A percentile compares a stretch with the other conserved stretches of the same genome.
phyloP scores from a whole-genome alignment of 306 rosid genomes.

The Begonia peltatifolia region DNA sequence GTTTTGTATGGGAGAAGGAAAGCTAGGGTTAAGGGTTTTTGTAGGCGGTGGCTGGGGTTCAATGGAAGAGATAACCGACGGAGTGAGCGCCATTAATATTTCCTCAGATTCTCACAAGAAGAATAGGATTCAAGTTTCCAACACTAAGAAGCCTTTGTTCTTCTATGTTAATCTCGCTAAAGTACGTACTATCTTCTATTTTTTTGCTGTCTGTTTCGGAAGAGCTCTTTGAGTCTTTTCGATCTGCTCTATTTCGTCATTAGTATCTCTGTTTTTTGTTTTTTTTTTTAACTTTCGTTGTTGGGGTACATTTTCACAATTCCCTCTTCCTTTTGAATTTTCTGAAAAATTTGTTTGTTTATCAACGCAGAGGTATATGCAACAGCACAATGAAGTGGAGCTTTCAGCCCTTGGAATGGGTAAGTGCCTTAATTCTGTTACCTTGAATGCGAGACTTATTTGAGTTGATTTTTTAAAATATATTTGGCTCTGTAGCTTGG shows the following conservation, averaged over 20 bases:
- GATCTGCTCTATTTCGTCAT: not conserved
- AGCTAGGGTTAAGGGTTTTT: slow-evolving; percentile 18
- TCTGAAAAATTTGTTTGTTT: not conserved
- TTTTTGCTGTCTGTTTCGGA: not conserved
- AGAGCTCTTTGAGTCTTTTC: not conserved
- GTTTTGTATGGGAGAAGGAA: not conserved
- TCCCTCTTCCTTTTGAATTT: not conserved
- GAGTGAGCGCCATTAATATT: slow-evolving; percentile 32
- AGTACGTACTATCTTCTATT: slow-evolving; percentile 13
- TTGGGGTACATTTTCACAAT: no score
- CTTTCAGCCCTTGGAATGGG: slow-evolving; percentile 65
- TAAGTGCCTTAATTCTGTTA: slow-evolving; percentile 4
- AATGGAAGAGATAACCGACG: slow-evolving; percentile 51
- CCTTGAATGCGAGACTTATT: no score
- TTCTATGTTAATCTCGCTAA: slow-evolving; percentile 58
- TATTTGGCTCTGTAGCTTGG: no score
- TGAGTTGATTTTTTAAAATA: no score
- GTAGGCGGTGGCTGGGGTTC: not conserved
- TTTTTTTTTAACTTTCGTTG: not conserved
- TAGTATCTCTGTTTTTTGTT: not conserved
- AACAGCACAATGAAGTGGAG: slow-evolving; percentile 48
- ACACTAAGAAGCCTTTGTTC: slow-evolving; percentile 45
- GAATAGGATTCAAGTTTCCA: slow-evolving; percentile 55
- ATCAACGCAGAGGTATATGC: slow-evolving; percentile 40
- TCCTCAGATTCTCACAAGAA: slow-evolving; percentile 28